Evolutionary conservation across 2,329 filamentous ascomycete genomes (phyloP).

Genomic region (Hymenoscyphus fraxineus): DNA sequence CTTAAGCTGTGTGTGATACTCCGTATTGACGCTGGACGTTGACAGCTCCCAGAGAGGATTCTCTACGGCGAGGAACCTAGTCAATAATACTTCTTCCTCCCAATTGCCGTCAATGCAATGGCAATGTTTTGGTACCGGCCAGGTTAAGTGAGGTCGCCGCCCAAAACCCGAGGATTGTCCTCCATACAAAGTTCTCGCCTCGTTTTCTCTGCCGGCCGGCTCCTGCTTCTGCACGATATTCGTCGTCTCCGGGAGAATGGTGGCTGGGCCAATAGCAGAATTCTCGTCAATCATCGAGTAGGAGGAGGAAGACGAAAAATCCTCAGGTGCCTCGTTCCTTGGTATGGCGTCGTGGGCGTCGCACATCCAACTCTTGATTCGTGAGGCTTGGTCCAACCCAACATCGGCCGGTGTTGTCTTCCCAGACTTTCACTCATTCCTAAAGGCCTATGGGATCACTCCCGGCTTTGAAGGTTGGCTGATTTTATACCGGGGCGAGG

Average conservation of each 20-base stretch:
- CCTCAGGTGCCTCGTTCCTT: not conserved
- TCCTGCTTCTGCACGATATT: constrained; percentile 1
- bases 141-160: not conserved
- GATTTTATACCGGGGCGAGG: not conserved
- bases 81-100: not conserved
- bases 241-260: constrained; percentile 2
- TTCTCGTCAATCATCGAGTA: not conserved
- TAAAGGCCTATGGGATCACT: not conserved
- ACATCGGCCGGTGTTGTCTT: constrained; percentile 3
- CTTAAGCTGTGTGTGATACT: not conserved
- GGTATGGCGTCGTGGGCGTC: not conserved
- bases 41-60: not conserved
- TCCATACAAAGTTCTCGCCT: constrained; percentile 2
- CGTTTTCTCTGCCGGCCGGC: not conserved
- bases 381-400: constrained; percentile 1
- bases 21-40: not conserved
- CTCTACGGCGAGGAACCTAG: not conserved
- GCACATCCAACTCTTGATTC: constrained; percentile 2
- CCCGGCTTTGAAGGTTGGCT: not conserved
- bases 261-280: constrained; percentile 2
- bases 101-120: not conserved
- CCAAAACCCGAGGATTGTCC: not conserved
- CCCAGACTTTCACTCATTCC: not conserved
- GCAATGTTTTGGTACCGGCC: not conserved
- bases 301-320: not conserved